A percentile compares a stretch with the other conserved stretches of the same genome.
phyloP scores from a whole-genome alignment of 192 early-diverging fungal genomes.

The Backusella tuberculispora region DNA sequence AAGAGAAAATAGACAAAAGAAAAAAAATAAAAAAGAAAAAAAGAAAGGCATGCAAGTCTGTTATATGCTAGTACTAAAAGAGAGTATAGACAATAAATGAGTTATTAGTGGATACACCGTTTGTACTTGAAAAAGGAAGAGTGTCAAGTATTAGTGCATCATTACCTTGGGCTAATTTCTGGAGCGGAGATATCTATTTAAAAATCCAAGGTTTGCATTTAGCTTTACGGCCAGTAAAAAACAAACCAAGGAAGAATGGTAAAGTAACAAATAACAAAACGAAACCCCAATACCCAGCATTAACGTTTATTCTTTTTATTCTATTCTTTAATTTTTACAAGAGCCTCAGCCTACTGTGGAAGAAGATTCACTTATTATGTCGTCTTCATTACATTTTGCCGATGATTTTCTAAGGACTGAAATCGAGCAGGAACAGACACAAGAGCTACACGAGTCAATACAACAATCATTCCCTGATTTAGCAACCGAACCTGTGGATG shows the following conservation, averaged over 20 bases:
- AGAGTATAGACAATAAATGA: conserved; percentile 79
- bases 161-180: conserved; percentile 86
- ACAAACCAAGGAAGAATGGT: conserved; percentile 31
- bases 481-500: conserved; percentile 28
- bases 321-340: not conserved
- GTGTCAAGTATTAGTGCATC: conserved; percentile 71
- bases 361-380: conserved; percentile 65
- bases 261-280: not conserved
- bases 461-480: conserved; percentile 53
- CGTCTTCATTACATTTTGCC: conserved; percentile 86
- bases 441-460: conserved; percentile 57
- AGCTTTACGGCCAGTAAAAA: conserved; percentile 47
- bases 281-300: too few species aligned
- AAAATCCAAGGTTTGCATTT: conserved; percentile 72
- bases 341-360: not conserved
- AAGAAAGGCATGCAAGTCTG: not conserved
- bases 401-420: conserved; percentile 83
- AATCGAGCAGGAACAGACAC: conserved; percentile 64
- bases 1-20: not conserved
- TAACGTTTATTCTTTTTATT: not conserved
- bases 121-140: conserved; percentile 68
- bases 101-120: conserved; percentile 64
- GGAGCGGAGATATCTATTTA: conserved; percentile 76
- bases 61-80: not conserved
- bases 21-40: not conserved